phyloP scores from a whole-genome alignment of 352 stramenopile genomes.

The Elongisporangium undulatum region DNA sequence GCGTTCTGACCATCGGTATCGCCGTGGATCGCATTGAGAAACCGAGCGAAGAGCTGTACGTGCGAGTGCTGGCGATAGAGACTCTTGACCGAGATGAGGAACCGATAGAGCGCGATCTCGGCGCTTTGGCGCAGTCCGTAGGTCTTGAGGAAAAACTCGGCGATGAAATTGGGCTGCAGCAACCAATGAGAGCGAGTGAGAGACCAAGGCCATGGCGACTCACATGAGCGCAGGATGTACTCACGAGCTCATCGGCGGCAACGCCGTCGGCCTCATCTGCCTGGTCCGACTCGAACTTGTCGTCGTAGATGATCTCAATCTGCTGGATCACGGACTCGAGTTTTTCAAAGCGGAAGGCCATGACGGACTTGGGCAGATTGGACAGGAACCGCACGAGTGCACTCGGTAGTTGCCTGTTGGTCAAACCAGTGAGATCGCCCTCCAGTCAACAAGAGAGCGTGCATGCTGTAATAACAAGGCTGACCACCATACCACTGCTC shows the following conservation, averaged over 20 bases:
- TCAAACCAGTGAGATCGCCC: background rate
- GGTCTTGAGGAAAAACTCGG: constrained; percentile 72
- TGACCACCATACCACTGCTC: constrained; percentile 31
- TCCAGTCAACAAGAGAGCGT: background rate
- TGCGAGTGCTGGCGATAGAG: constrained; percentile 40
- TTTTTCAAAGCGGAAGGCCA: constrained; percentile 65
- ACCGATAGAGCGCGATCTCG: constrained; percentile 62
- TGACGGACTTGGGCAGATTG: constrained; percentile 64
- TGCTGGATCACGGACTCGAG: constrained; percentile 40
- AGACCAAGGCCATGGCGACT: background rate
- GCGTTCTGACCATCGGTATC: background rate
- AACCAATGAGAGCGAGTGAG: background rate
- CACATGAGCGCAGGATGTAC: background rate
- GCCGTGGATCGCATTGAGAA: constrained; percentile 38
- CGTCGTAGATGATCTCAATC: constrained; percentile 75
- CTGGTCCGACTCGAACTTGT: constrained; percentile 62
- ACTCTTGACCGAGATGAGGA: constrained; percentile 69
- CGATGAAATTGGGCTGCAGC: constrained; percentile 54
- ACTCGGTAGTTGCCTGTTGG: constrained; percentile 39
- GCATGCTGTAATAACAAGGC: background rate
- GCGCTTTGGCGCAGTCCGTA: constrained; percentile 54
- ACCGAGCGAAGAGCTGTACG: constrained; percentile 63
- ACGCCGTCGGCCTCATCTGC: constrained; percentile 59
- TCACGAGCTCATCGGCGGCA: constrained; percentile 46
- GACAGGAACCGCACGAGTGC: constrained; percentile 57